Evolutionary conservation across 441 rosid genomes (phyloP).

Genomic region (Bocquillonia castaneifolia): DNA sequence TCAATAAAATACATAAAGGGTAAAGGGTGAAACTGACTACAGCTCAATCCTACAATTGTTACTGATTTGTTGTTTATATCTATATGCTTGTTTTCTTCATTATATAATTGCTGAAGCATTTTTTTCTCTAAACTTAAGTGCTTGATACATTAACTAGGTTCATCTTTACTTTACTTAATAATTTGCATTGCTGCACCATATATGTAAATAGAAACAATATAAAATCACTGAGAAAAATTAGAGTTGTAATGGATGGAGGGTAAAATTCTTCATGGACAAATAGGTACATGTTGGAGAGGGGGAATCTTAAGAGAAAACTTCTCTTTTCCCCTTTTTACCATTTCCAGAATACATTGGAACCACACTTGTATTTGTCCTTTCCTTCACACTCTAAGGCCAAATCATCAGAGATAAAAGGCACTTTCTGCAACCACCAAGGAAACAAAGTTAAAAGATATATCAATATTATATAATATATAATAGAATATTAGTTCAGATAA

Average conservation of each 20-base stretch:
- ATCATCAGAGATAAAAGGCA: slow-evolving; percentile 75
- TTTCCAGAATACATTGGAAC: slow-evolving; percentile 98
- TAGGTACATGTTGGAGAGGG: slow-evolving; percentile 30
- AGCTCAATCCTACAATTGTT: no score
- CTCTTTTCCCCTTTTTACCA: slow-evolving; percentile 61
- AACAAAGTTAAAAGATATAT: background rate
- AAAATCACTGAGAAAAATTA: background rate
- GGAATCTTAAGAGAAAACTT: background rate
- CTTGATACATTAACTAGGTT: background rate
- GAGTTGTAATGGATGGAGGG: slow-evolving; percentile 19
- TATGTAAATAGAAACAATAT: background rate
- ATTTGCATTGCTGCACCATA: background rate
- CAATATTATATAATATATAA: background rate
- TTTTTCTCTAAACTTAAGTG: background rate
- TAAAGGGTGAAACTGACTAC: background rate
- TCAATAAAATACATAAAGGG: no score
- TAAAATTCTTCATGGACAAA: slow-evolving; percentile 18
- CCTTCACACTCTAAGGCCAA: slow-evolving; percentile 82
- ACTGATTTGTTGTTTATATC: no score
- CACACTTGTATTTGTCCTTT: slow-evolving; percentile 89
- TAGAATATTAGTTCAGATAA: background rate
- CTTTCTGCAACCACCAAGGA: slow-evolving; percentile 56
- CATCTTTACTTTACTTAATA: background rate
- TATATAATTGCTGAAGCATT: no score
- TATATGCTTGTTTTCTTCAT: no score